These are phyloP conservation scores for Xenosphaeropsis pyriputrescens DNA, from an alignment of 2,329 filamentous ascomycete species.

Conservation along the genomic window DNA sequence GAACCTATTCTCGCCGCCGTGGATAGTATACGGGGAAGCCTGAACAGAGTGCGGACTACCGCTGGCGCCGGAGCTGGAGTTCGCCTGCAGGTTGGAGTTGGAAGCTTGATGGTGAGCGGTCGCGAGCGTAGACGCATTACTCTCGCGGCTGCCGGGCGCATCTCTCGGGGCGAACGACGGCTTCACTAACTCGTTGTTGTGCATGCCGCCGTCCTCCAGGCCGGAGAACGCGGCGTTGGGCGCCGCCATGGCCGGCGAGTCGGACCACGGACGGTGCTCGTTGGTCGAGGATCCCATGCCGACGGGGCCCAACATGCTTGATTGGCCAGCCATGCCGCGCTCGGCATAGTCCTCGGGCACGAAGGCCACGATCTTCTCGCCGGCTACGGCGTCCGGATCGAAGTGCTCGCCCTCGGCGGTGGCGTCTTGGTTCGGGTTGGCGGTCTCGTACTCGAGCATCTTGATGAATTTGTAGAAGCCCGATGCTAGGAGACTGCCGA, in stretches of 20 bases:
- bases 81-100: no score
- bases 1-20: no score
- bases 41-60: no score
- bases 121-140: no score
- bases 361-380: no score
- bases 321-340: not conserved
- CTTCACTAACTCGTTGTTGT: not conserved
- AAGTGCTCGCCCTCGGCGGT: not conserved
- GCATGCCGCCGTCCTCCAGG: not conserved
- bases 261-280: not conserved
- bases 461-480: constrained; percentile 34
- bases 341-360: not conserved
- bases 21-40: no score
- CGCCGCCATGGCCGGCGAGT: not conserved
- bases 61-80: no score
- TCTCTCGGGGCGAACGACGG: not conserved
- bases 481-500: constrained; percentile 33
- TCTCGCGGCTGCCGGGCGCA: no score
- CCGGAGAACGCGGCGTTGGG: not conserved
- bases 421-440: constrained; percentile 31
- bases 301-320: no score
- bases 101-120: no score
- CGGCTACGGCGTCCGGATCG: not conserved
- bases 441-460: constrained; percentile 32
- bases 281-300: no score